phyloP scores from a whole-genome alignment of 1,284 basidiomycete species.

The Ganoderma meredithae region DNA sequence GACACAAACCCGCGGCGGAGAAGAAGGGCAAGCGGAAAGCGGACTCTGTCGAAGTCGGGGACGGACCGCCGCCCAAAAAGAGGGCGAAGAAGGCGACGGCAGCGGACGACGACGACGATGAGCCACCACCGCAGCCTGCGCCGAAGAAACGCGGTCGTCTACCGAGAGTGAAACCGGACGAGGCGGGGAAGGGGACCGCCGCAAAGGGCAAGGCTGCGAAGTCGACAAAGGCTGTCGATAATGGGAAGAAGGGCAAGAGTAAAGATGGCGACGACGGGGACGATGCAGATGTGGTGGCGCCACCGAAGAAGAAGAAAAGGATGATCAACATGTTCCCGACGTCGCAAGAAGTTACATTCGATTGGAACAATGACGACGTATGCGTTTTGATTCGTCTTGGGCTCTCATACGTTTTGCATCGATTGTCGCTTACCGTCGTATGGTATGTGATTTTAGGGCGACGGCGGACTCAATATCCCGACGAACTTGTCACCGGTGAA shows the following conservation, averaged over 20 bases:
- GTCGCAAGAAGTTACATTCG: constrained; percentile 49
- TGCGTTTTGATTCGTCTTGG: constrained; percentile 8
- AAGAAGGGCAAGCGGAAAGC: constrained; percentile 45
- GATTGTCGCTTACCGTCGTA: background rate
- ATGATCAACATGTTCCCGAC: constrained; percentile 64
- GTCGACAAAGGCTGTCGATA: constrained; percentile 13
- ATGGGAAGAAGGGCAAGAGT: background rate
- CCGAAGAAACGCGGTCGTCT: constrained; percentile 26
- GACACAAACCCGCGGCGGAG: constrained; percentile 15
- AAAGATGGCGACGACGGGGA: constrained; percentile 16
- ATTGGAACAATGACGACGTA: constrained; percentile 51
- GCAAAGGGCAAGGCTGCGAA: constrained; percentile 12
- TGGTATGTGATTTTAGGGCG: constrained; percentile 32
- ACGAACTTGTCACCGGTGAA: constrained; percentile 70
- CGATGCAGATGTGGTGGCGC: constrained; percentile 34
- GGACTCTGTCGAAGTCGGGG: constrained; percentile 23
- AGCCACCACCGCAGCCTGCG: constrained; percentile 15
- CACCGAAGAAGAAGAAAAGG: constrained; percentile 60
- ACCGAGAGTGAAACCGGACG: constrained; percentile 19
- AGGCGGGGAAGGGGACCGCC: constrained; percentile 4
- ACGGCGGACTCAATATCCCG: constrained; percentile 62
- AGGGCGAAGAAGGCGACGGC: constrained; percentile 24
- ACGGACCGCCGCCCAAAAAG: constrained; percentile 19
- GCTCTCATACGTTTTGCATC: background rate
- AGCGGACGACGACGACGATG: constrained; percentile 12